These are phyloP conservation scores for Naematelia encephala DNA, from an alignment of 768 basidiomycete species.

Conservation along the genomic window DNA sequence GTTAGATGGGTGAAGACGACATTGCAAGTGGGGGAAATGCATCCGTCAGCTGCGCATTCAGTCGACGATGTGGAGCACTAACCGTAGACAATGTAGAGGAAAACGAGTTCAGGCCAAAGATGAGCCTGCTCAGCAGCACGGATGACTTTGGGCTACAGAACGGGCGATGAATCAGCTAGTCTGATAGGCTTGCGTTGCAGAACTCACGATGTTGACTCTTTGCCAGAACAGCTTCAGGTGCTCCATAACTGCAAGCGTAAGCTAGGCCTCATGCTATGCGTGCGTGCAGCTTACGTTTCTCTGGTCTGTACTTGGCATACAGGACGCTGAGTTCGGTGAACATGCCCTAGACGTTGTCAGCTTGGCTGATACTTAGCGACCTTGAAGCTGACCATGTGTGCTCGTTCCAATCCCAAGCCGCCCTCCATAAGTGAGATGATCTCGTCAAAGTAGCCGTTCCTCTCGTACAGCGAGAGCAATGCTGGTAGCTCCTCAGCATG, in stretches of 20 bases:
- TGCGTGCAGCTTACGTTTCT: conserved; percentile 64
- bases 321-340: conserved; percentile 91
- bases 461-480: conserved; percentile 79
- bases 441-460: conserved; percentile 89
- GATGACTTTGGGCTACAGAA: conserved; percentile 79
- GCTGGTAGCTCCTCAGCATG: conserved; percentile 52
- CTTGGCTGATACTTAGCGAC: not conserved
- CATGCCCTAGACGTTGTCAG: conserved; percentile 61
- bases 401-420: conserved; percentile 91
- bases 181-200: not conserved
- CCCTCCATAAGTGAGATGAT: conserved; percentile 87
- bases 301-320: conserved; percentile 91
- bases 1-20: too few relatives aligned
- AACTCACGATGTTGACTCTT: conserved; percentile 77
- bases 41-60: too few relatives aligned
- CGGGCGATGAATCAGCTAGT: too few relatives aligned
- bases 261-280: not conserved
- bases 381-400: conserved; percentile 60
- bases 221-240: conserved; percentile 86
- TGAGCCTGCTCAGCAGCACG: conserved; percentile 93
- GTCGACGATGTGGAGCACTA: too few relatives aligned
- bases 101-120: conserved; percentile 96
- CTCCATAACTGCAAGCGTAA: conserved; percentile 74
- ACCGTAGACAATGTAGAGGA: conserved; percentile 97
- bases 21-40: too few relatives aligned